These are phyloP conservation scores for Ulmus americana DNA, from an alignment of 331 rosid species.

Conservation along the genomic window DNA sequence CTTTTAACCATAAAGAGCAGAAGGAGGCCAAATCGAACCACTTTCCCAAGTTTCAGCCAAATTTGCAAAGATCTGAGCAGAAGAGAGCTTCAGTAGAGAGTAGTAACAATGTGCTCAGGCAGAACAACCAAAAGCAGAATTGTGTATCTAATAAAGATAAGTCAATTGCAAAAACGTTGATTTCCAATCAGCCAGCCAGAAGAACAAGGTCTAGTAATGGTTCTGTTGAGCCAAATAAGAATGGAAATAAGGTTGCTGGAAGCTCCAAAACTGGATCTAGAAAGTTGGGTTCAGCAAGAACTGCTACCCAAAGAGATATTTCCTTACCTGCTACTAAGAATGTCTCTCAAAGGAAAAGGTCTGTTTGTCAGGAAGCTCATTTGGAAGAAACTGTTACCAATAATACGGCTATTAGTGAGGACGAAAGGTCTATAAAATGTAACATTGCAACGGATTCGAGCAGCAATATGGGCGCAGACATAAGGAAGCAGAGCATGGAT, in stretches of 20 bases:
- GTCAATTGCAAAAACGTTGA: slow-evolving; percentile 34
- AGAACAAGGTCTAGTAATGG: slow-evolving; percentile 33
- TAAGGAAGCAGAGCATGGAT: slow-evolving; percentile 49
- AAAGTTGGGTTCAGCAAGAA: slow-evolving; percentile 36
- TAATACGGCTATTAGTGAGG: slow-evolving; percentile 21
- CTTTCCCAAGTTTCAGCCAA: slow-evolving; percentile 36
- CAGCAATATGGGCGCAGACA: slow-evolving; percentile 33
- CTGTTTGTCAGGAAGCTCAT: slow-evolving; percentile 25
- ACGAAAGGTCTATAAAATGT: slow-evolving; percentile 50
- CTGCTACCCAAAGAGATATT: slow-evolving; percentile 38
- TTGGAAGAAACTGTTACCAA: slow-evolving; percentile 31
- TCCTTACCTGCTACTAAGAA: slow-evolving; percentile 28
- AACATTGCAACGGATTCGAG: slow-evolving; percentile 42
- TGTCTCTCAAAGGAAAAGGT: slow-evolving; percentile 34
- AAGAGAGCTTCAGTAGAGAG: slow-evolving; percentile 40
- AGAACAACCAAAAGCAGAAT: slow-evolving; percentile 82
- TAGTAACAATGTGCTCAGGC: slow-evolving; percentile 45
- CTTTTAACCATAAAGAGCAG: slow-evolving; percentile 41
- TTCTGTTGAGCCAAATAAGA: slow-evolving; percentile 36
- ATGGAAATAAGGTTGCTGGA: slow-evolving; percentile 32
- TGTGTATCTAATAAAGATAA: slow-evolving; percentile 38
- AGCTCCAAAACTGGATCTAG: slow-evolving; percentile 39
- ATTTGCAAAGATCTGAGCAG: slow-evolving; percentile 32
- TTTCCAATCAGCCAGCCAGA: slow-evolving; percentile 36
- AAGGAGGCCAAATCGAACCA: slow-evolving; percentile 49